Conservation (phyloP, 2,329 filamentous ascomycete species). For the Aureobasidium leucospermi region DNA sequence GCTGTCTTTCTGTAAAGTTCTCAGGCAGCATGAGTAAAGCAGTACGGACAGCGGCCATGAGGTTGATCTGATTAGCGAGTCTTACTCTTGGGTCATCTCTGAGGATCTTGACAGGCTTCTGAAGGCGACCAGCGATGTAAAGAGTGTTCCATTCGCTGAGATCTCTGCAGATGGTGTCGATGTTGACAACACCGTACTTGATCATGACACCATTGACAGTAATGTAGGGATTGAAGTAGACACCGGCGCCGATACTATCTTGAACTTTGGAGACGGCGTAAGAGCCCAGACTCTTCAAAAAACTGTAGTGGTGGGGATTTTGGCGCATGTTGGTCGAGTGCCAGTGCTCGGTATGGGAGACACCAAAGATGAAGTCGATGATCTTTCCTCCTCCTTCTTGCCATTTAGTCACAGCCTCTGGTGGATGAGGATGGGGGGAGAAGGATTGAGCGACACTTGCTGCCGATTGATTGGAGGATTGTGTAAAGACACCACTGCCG, state of each 20-base stretch:
- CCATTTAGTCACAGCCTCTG: slow-evolving; percentile 70
- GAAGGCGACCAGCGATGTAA: slow-evolving; percentile 90
- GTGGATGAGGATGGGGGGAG: slow-evolving; percentile 73
- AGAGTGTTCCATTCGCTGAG: slow-evolving; percentile 87
- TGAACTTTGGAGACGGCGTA: slow-evolving; percentile 79
- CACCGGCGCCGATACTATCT: slow-evolving; percentile 81
- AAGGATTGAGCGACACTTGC: slow-evolving; percentile 40
- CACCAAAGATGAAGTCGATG: slow-evolving; percentile 97
- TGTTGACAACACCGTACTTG: slow-evolving; percentile 95
- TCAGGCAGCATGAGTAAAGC: slow-evolving; percentile 79
- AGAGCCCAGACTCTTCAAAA: slow-evolving; percentile 73
- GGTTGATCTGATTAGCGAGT: slow-evolving; percentile 90
- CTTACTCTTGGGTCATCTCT: slow-evolving; percentile 88
- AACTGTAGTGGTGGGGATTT: slow-evolving; percentile 88
- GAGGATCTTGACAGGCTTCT: slow-evolving; percentile 97
- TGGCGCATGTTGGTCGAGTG: slow-evolving; percentile 86
- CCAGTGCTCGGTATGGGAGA: slow-evolving; percentile 92
- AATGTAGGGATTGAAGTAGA: slow-evolving; percentile 96
- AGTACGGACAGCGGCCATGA: slow-evolving; percentile 83
- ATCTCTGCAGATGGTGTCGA: slow-evolving; percentile 81
- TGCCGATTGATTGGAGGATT: slow-evolving; percentile 43
- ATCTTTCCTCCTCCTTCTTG: slow-evolving; percentile 88
- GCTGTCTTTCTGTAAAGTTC: slow-evolving; percentile 74
- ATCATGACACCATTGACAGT: slow-evolving; percentile 92
- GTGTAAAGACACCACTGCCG: slow-evolving; percentile 91